Conservation (phyloP, 1,139 yeast species). For the Saccharomycopsis hybrid region DNA sequence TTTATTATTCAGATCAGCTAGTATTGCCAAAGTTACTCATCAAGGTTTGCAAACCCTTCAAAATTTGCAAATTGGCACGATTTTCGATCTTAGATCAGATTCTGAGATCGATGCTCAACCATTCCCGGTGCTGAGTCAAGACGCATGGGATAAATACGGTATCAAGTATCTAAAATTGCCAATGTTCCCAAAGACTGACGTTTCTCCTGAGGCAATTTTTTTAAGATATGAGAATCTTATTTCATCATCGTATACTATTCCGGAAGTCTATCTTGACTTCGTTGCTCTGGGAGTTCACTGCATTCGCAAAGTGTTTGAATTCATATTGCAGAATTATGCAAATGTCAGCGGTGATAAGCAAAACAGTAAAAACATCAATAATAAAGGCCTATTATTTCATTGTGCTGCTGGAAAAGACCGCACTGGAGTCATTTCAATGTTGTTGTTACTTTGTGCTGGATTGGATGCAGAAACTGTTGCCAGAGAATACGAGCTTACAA, state of each 20-base stretch:
- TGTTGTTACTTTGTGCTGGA: constrained; percentile 55
- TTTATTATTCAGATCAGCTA: constrained; percentile 58
- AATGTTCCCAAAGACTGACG: constrained; percentile 48
- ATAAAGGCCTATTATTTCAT: constrained; percentile 54
- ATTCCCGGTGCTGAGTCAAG: constrained; percentile 30
- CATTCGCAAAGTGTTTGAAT: constrained; percentile 43
- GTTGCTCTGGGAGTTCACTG: constrained; percentile 42
- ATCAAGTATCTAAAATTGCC: constrained; percentile 54
- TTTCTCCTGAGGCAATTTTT: constrained; percentile 64
- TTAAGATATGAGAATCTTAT: constrained; percentile 49
- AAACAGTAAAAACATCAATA: too few relatives aligned
- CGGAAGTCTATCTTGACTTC: constrained; percentile 56
- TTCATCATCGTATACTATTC: constrained; percentile 59
- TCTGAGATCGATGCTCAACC: constrained; percentile 6
- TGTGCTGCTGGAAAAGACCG: constrained; percentile 89
- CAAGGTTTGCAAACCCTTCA: constrained; percentile 23
- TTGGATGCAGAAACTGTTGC: constrained; percentile 62
- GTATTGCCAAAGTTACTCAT: constrained; percentile 42
- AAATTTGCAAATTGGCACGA: constrained; percentile 43
- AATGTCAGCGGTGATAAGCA: constrained; percentile 41
- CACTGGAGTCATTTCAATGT: constrained; percentile 70
- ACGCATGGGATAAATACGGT: constrained; percentile 39
- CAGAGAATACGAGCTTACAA: constrained; percentile 69
- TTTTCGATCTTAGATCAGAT: constrained; percentile 66
- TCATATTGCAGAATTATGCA: constrained; percentile 53